These are phyloP conservation scores for Mrakia blollopis DNA, from an alignment of 768 basidiomycete species.

Conservation along the genomic window DNA sequence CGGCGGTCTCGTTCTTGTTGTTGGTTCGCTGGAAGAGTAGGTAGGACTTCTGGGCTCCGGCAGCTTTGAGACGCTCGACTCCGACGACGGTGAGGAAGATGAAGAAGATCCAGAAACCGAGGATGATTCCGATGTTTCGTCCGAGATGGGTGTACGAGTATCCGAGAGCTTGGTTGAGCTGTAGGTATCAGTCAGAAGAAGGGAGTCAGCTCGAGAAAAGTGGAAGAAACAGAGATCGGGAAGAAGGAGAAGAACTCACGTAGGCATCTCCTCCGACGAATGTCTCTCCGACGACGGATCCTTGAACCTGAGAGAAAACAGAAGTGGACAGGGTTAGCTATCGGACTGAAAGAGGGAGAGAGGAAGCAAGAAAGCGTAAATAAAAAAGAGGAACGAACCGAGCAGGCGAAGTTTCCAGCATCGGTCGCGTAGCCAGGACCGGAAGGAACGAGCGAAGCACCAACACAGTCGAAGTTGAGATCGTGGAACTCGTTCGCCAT, in stretches of 20 bases:
- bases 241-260: neutral
- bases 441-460: slow-evolving; percentile 39
- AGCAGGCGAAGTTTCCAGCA: slow-evolving; percentile 37
- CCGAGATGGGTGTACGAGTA: slow-evolving; percentile 43
- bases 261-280: slow-evolving; percentile 51
- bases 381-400: too few species aligned
- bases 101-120: slow-evolving; percentile 62
- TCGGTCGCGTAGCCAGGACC: slow-evolving; percentile 39
- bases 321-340: too few species aligned
- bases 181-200: neutral
- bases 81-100: slow-evolving; percentile 50
- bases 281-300: slow-evolving; percentile 38
- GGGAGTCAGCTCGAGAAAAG: neutral
- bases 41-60: slow-evolving; percentile 26
- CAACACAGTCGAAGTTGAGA: slow-evolving; percentile 50
- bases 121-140: slow-evolving; percentile 57
- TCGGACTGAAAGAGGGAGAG: too few species aligned
- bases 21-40: slow-evolving; percentile 30
- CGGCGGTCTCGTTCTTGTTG: slow-evolving; percentile 27
- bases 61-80: slow-evolving; percentile 43
- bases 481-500: slow-evolving; percentile 85
- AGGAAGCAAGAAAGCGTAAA: too few species aligned
- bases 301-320: slow-evolving; percentile 39
- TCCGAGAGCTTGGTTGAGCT: slow-evolving; percentile 51
- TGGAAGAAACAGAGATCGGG: neutral